These are phyloP conservation scores for Terana coerulea DNA, from an alignment of 768 basidiomycete species.

Conservation along the genomic window DNA sequence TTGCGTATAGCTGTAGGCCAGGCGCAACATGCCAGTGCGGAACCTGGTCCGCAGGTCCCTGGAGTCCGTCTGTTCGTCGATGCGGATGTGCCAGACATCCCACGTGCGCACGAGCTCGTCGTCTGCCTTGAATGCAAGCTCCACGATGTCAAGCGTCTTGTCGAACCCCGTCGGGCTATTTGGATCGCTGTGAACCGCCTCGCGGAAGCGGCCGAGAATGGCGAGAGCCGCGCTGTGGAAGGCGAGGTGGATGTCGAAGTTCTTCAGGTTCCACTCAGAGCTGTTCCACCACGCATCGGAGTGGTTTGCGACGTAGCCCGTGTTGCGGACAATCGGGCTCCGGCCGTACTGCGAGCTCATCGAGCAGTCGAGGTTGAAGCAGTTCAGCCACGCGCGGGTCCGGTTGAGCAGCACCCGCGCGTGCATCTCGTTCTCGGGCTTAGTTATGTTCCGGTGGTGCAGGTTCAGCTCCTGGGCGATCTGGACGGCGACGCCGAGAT, in stretches of 20 bases:
- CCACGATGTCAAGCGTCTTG: slow-evolving; percentile 48
- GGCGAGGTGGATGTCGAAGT: slow-evolving; percentile 77
- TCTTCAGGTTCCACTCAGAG: slow-evolving; percentile 60
- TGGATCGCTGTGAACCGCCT: slow-evolving; percentile 67
- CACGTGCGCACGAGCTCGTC: slow-evolving; percentile 56
- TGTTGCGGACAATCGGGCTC: slow-evolving; percentile 69
- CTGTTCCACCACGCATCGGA: slow-evolving; percentile 66
- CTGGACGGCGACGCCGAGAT: slow-evolving; percentile 86
- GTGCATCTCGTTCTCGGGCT: slow-evolving; percentile 73
- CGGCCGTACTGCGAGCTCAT: slow-evolving; percentile 87
- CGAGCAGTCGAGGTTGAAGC: slow-evolving; percentile 86
- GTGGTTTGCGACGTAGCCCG: slow-evolving; percentile 71
- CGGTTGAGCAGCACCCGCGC: slow-evolving; percentile 87
- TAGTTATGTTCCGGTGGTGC: slow-evolving; percentile 62
- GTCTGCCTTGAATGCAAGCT: slow-evolving; percentile 60
- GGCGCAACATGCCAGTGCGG: slow-evolving; percentile 18
- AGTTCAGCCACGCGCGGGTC: slow-evolving; percentile 85
- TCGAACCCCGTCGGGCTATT: slow-evolving; percentile 31
- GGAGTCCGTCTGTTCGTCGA: slow-evolving; percentile 46
- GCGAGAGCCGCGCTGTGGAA: slow-evolving; percentile 72
- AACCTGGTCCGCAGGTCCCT: slow-evolving; percentile 44
- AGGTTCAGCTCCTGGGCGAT: slow-evolving; percentile 70
- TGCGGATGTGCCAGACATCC: slow-evolving; percentile 48
- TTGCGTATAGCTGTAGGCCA: slow-evolving; percentile 30
- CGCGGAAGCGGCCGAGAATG: slow-evolving; percentile 56